Conservation (phyloP, 371 early-diverging fungal genomes). For the Chytridiales sp. region DNA sequence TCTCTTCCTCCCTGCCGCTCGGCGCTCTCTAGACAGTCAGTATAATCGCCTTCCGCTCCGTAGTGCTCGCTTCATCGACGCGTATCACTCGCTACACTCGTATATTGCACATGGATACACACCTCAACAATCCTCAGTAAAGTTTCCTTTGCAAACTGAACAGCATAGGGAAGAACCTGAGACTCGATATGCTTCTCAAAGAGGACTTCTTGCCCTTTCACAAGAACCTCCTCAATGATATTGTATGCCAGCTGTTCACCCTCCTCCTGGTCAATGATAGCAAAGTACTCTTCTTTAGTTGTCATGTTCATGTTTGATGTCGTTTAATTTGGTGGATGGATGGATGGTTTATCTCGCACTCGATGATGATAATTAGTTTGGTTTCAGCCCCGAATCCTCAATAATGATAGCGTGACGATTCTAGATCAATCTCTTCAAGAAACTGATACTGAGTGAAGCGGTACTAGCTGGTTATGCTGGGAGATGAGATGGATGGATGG, state of each 20-base stretch:
- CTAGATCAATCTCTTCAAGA: too few species aligned
- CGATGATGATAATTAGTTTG: too few species aligned
- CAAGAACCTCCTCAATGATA: slow-evolving; percentile 47
- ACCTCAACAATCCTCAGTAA: slow-evolving; percentile 39
- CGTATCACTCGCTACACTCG: too few species aligned
- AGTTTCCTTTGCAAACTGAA: slow-evolving; percentile 46
- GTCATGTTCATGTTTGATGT: too few species aligned
- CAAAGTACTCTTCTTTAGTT: slow-evolving; percentile 41
- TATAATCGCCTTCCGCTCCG: not conserved
- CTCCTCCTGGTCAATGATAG: slow-evolving; percentile 43
- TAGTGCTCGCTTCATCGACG: too few species aligned
- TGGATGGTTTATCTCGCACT: not conserved
- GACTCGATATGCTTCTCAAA: slow-evolving; percentile 56
- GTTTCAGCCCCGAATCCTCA: too few species aligned
- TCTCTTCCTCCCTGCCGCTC: not conserved
- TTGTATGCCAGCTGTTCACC: slow-evolving; percentile 40
- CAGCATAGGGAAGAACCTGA: slow-evolving; percentile 55
- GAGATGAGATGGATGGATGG: too few species aligned
- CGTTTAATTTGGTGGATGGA: not conserved
- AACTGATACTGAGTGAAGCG: too few species aligned
- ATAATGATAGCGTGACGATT: too few species aligned
- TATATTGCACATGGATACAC: too few species aligned
- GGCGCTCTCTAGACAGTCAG: not conserved
- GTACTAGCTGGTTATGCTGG: too few species aligned
- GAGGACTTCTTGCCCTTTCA: slow-evolving; percentile 47